A percentile compares a stretch with the other conserved stretches of the same genome.
These are phyloP conservation scores for Durio zibethinus DNA, from an alignment of 345 rosid genomes.

Conservation along the genomic window DNA sequence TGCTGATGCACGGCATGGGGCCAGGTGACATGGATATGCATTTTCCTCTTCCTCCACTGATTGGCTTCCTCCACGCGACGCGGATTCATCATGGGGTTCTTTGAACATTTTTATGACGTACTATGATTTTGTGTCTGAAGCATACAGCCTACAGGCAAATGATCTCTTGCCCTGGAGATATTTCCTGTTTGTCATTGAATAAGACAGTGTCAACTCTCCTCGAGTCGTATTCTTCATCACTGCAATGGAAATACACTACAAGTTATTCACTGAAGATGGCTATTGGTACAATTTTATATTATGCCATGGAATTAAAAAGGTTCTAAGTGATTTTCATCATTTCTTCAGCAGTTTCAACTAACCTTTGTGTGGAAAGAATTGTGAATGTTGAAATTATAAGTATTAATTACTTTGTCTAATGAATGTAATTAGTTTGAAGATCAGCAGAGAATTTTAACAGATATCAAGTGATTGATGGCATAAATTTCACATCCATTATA, in stretches of 20 bases:
- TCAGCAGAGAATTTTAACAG: neutral
- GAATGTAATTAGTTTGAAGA: neutral
- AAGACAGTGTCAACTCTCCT: neutral
- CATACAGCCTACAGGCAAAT: too few relatives aligned
- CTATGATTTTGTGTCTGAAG: neutral
- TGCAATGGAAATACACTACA: neutral
- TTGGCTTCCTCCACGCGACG: neutral
- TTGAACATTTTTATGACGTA: neutral
- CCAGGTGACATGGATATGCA: constrained; percentile 12
- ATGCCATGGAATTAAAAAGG: too few relatives aligned
- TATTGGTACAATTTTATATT: too few relatives aligned
- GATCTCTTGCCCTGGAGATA: neutral
- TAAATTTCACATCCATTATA: neutral
- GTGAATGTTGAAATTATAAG: neutral
- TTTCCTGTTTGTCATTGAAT: constrained; percentile 3
- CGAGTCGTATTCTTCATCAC: neutral
- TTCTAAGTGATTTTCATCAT: neutral
- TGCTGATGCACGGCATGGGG: constrained; percentile 4
- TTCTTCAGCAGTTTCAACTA: neutral
- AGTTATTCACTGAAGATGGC: neutral
- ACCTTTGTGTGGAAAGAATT: neutral
- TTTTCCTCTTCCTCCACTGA: constrained; percentile 1
- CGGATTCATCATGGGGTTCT: neutral
- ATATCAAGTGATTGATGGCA: neutral
- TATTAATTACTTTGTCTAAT: neutral